Conservation (phyloP, 495 filamentous ascomycete genomes). For the Talaromyces adpressus region DNA sequence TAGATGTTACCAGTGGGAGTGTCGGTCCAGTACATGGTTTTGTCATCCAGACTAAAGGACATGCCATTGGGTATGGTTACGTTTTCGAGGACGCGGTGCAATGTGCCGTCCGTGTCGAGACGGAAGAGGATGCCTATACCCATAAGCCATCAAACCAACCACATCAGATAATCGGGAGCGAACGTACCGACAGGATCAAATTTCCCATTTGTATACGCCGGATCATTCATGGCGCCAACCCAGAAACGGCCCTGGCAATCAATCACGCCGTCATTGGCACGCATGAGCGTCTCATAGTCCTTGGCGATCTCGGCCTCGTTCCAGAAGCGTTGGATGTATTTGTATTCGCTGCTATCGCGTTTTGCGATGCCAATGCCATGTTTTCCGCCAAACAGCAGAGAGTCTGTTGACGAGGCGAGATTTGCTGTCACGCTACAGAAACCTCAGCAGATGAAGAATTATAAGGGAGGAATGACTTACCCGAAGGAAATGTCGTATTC, state of each 20-base stretch:
- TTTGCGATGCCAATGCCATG: conserved; percentile 7
- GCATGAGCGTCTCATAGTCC: conserved; percentile 35
- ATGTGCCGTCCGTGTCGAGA: conserved; percentile 51
- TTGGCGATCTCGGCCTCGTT: conserved; percentile 5
- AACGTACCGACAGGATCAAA: conserved; percentile 8
- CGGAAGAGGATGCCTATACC: conserved; percentile 50
- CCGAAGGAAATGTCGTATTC: conserved; percentile 62
- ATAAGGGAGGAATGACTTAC: conserved; percentile 19
- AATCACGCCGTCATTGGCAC: conserved; percentile 74
- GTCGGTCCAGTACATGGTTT: conserved; percentile 80
- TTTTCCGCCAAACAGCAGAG: conserved; percentile 5
- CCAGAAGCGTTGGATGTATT: conserved; percentile 7
- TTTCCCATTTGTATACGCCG: conserved; percentile 15
- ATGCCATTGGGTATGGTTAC: conserved; percentile 86
- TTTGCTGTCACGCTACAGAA: conserved; percentile 65
- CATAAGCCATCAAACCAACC: background rate
- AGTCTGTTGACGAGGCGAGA: conserved; percentile 33
- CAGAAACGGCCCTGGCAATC: conserved; percentile 81
- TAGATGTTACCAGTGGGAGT: conserved; percentile 64
- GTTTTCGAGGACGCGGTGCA: conserved; percentile 52
- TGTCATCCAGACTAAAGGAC: conserved; percentile 62
- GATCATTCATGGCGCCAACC: conserved; percentile 85
- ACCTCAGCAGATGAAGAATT: background rate
- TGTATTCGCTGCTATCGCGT: conserved; percentile 3
- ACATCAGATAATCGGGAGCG: background rate